Evolutionary conservation across 192 early-diverging fungal genomes (phyloP).

Genomic region (Umbelopsis vinacea): DNA sequence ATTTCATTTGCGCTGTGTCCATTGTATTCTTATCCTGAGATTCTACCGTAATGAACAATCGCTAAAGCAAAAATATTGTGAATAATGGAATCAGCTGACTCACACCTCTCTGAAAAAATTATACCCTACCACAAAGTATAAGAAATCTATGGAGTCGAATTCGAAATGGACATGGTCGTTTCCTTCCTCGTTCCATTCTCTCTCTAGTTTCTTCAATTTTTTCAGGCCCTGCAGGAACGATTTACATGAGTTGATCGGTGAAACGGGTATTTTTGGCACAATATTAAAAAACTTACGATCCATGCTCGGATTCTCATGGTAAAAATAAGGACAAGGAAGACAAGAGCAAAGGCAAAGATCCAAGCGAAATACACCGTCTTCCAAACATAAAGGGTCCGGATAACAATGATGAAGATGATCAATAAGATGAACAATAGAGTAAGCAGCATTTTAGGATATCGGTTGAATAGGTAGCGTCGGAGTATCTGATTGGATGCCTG

Average conservation of each 20-base stretch:
- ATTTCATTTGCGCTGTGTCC: not conserved
- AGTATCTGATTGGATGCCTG: slow-evolving; percentile 14
- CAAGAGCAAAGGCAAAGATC: slow-evolving; percentile 11
- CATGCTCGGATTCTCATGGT: not conserved
- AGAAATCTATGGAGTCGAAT: not conserved
- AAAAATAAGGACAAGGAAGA: not conserved
- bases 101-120: no score
- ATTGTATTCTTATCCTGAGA: not conserved
- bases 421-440: not conserved
- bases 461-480: slow-evolving; percentile 8
- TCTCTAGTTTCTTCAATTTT: slow-evolving; percentile 11
- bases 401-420: slow-evolving; percentile 11
- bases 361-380: slow-evolving; percentile 14
- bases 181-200: not conserved
- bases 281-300: not conserved
- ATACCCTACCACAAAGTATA: slow-evolving; percentile 5
- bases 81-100: not conserved
- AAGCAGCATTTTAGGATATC: slow-evolving; percentile 11
- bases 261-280: not conserved
- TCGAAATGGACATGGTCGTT: not conserved
- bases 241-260: not conserved
- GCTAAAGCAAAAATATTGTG: not conserved
- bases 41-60: not conserved
- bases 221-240: not conserved
- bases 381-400: slow-evolving; percentile 2